Evolutionary conservation across 768 basidiomycete species (phyloP).

Genomic region (Boletus reticuloceps): DNA sequence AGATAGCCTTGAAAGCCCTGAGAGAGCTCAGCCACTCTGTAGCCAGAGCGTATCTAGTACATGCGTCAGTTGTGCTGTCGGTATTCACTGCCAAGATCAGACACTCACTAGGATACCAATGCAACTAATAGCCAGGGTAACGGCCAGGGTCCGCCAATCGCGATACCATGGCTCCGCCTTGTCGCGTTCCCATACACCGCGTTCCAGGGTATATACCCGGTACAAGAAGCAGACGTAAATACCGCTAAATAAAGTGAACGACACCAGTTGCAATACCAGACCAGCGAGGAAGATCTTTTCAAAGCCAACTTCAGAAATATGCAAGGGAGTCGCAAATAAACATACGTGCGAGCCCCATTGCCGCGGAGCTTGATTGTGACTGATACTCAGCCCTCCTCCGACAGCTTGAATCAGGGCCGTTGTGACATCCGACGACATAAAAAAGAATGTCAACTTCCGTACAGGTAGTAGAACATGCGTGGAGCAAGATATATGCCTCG

Average conservation of each 20-base stretch:
- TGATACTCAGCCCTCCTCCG: constrained; percentile 3
- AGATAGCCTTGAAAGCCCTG: constrained; percentile 62
- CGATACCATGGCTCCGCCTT: constrained; percentile 42
- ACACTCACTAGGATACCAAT: constrained; percentile 58
- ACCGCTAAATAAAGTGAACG: constrained; percentile 47
- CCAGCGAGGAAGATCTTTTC: constrained; percentile 57
- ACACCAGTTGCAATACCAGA: constrained; percentile 52
- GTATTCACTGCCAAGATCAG: background rate
- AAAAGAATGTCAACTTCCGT: constrained; percentile 50
- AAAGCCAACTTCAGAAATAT: constrained; percentile 37
- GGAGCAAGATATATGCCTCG: constrained; percentile 45
- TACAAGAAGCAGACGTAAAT: constrained; percentile 49
- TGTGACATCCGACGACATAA: constrained; percentile 59
- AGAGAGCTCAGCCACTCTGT: constrained; percentile 57
- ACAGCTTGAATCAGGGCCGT: constrained; percentile 65
- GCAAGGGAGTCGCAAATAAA: background rate
- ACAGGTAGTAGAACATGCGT: constrained; percentile 49
- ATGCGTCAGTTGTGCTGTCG: background rate
- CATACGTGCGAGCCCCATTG: constrained; percentile 37
- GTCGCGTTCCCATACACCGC: constrained; percentile 39
- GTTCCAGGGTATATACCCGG: constrained; percentile 39
- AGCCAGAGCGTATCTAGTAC: constrained; percentile 59
- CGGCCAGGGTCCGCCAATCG: constrained; percentile 60
- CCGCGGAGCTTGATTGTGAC: constrained; percentile 10
- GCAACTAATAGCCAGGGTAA: constrained; percentile 52